Percentiles rank a stretch among this genome's conserved stretches.
These are phyloP conservation scores for Hemileia vastatrix DNA, from an alignment of 1,284 basidiomycete species.

Conservation along the genomic window DNA sequence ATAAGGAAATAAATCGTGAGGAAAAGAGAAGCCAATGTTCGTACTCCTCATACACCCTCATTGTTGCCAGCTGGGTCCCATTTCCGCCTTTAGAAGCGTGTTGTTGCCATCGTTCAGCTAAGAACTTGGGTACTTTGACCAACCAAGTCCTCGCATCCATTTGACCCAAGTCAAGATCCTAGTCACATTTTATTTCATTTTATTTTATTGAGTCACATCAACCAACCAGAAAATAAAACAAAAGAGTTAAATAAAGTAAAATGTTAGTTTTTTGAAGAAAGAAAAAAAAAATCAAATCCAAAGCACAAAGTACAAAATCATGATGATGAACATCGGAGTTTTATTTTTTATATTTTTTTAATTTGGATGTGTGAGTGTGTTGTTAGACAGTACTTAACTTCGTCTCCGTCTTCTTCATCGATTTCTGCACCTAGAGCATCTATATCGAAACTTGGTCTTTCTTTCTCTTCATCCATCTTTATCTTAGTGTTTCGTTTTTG, in stretches of 20 bases:
- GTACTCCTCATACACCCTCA: conserved; percentile 21
- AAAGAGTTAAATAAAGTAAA: neutral
- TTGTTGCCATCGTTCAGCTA: conserved; percentile 20
- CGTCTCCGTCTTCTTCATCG: conserved; percentile 22
- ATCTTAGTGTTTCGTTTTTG: too few relatives aligned
- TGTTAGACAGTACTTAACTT: too few relatives aligned
- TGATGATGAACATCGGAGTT: neutral
- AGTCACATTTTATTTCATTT: too few relatives aligned
- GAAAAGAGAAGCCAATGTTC: neutral
- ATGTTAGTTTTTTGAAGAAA: neutral
- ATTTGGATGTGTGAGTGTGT: neutral
- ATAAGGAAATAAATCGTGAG: neutral
- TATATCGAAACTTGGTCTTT: conserved; percentile 8
- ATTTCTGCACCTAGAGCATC: conserved; percentile 9
- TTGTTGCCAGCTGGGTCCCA: conserved; percentile 2
- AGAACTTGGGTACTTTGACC: conserved; percentile 22
- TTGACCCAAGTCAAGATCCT: conserved; percentile 14
- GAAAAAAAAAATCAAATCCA: neutral
- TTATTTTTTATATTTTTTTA: neutral
- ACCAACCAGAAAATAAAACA: too few relatives aligned
- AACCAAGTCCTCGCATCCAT: conserved; percentile 6
- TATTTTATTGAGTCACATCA: too few relatives aligned
- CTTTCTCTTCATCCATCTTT: conserved; percentile 23
- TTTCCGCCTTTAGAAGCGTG: conserved; percentile 3
- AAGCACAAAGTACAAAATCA: neutral